Percentiles rank a stretch among this genome's conserved stretches.
phyloP scores from a whole-genome alignment of 2,329 filamentous ascomycete species.

The Diaporthe sp. region DNA sequence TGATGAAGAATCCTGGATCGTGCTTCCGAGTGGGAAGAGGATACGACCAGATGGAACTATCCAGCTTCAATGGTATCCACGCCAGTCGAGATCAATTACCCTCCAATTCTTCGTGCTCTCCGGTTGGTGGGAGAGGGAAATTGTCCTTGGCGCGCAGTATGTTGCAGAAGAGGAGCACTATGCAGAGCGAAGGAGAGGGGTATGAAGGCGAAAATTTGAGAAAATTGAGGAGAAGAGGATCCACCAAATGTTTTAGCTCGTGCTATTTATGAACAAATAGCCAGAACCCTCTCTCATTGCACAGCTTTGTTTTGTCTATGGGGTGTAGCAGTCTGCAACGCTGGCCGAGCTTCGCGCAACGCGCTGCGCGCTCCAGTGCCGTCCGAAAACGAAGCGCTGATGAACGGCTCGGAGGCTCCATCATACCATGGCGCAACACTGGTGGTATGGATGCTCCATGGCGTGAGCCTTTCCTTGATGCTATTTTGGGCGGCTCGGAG shows the following conservation, averaged over 20 bases:
- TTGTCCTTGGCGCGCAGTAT: neutral
- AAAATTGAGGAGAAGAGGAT: neutral
- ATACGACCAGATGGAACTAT: neutral
- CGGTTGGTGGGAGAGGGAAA: neutral
- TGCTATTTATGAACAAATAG: neutral
- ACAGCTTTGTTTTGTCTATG: neutral
- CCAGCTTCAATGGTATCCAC: neutral
- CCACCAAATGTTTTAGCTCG: neutral
- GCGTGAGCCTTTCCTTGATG: neutral
- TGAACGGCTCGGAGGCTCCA: no score
- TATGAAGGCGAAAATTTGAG: neutral
- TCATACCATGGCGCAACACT: neutral
- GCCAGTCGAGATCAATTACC: neutral
- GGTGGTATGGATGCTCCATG: neutral
- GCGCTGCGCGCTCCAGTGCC: neutral
- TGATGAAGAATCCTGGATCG: neutral
- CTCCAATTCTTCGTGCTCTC: slow-evolving; percentile 4
- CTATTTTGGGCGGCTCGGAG: neutral
- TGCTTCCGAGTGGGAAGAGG: neutral
- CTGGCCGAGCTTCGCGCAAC: no score
- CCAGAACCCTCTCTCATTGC: neutral
- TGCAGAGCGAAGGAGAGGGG: neutral
- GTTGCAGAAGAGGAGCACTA: neutral
- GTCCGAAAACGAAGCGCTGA: no score
- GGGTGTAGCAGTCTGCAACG: neutral